These are phyloP conservation scores for Boletus eberwhitei DNA, from an alignment of 768 basidiomycete species.

Conservation along the genomic window DNA sequence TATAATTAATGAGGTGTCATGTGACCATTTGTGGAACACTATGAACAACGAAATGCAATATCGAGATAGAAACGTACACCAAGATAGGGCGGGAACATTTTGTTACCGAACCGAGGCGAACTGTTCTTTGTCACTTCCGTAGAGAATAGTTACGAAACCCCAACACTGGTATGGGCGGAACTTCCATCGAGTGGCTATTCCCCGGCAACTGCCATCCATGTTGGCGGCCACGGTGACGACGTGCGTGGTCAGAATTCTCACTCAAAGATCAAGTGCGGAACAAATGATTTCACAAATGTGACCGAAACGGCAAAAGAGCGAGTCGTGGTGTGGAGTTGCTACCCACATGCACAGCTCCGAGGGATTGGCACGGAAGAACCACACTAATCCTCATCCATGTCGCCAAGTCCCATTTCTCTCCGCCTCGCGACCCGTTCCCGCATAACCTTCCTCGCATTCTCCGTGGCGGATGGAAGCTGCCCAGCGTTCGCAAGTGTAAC, in stretches of 20 bases:
- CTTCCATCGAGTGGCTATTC: conserved; percentile 12
- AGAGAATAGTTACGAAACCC: conserved; percentile 10
- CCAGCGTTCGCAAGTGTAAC: conserved; percentile 70
- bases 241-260: conserved; percentile 6
- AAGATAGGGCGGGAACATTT: neutral
- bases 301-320: neutral
- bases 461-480: conserved; percentile 50
- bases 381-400: conserved; percentile 41
- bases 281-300: conserved; percentile 7
- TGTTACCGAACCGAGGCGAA: neutral
- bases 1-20: neutral
- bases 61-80: neutral
- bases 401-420: conserved; percentile 38
- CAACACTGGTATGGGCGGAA: conserved; percentile 6
- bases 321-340: neutral
- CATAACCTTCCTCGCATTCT: conserved; percentile 42
- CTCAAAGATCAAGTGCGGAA: neutral
- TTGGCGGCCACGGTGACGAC: neutral
- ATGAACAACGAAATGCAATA: neutral
- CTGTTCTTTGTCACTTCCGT: neutral
- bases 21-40: neutral
- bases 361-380: conserved; percentile 1
- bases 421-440: conserved; percentile 40
- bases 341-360: neutral
- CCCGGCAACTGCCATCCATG: neutral